Conservation (phyloP, 1,284 basidiomycete genomes). For the Golubevia pallescens region DNA sequence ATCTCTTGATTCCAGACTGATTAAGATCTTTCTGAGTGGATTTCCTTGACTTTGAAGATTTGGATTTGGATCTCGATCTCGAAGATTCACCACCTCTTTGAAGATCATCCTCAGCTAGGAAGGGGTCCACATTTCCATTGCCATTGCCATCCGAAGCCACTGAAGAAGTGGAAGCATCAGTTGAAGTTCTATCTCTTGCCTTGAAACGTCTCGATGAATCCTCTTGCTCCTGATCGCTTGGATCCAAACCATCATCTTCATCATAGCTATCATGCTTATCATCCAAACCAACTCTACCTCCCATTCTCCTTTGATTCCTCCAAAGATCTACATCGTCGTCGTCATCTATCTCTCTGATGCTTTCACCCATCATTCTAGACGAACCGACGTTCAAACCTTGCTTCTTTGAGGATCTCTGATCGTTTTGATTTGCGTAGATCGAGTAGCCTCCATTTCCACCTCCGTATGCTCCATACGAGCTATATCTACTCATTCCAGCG, state of each 20-base stretch:
- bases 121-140: conserved; percentile 22
- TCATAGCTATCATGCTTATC: conserved; percentile 24
- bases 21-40: too few species aligned
- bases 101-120: conserved; percentile 34
- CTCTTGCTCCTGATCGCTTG: too few species aligned
- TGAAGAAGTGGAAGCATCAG: background rate
- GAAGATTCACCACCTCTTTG: conserved; percentile 14
- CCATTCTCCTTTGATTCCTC: conserved; percentile 30
- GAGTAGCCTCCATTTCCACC: too few species aligned
- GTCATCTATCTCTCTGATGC: conserved; percentile 39
- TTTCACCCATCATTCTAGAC: conserved; percentile 23
- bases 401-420: background rate
- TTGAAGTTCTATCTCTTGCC: background rate
- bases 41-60: too few species aligned
- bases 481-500: conserved; percentile 13
- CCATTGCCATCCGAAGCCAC: too few species aligned
- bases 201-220: background rate
- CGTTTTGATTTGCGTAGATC: too few species aligned
- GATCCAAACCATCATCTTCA: background rate
- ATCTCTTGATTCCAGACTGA: background rate
- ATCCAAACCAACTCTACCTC: conserved; percentile 19
- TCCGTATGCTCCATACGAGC: background rate
- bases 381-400: conserved; percentile 3
- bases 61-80: background rate
- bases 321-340: conserved; percentile 41